Evolutionary conservation across 208 protist genomes (phyloP), one percentile per base, ranked within the genome.

Genomic region (Leishmania amazonensis): DNA sequence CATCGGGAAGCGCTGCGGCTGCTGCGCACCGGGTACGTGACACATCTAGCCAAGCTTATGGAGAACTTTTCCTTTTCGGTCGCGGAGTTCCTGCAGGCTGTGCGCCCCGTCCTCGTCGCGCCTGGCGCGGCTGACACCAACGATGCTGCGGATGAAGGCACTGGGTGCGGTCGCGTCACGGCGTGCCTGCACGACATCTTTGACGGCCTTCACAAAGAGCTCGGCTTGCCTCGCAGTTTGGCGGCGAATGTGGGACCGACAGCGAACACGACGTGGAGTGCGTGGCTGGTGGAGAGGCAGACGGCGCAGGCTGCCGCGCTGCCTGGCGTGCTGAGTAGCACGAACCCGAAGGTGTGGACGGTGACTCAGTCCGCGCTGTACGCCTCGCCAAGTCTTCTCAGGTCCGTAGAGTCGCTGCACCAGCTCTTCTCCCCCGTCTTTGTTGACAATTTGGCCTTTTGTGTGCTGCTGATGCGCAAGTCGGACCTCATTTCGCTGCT

Each of bases 161-260:
- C 2, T 17, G 28, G 13, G 24, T 9, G 51, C n/a, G 49, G 38
- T 40, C 47, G 24, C 47, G 54, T 67, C 72, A 58, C 40, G 21
- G 65, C 62, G 47, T 49, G 75, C 51, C 85, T 86, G 42, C 54
- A 75, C 62, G 72, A 83, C 35, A 83, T 87, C 40, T 88, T 96
- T 73, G 87, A 88, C 53, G 89, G 89, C 5, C 84, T 94, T 65
- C 90, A 94, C 84, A 84, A 87, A 31, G 93, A 96, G 65, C 75
- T 95, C n/a, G 90, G 90, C 42, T 79, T 96, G 72, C 86, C 90
- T 35, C 89, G 87, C 40, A 64, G 78, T 40, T 85, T 79, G 53
- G 60, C 71, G 31, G 72, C 54, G 35, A 76, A 75, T 31, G 57
- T 31, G 28, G 62, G 47, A 0, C 35, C 78, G 0, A 68, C 60